Conservation (phyloP, 148 eudicot species). For the Camellia granthamiana region DNA sequence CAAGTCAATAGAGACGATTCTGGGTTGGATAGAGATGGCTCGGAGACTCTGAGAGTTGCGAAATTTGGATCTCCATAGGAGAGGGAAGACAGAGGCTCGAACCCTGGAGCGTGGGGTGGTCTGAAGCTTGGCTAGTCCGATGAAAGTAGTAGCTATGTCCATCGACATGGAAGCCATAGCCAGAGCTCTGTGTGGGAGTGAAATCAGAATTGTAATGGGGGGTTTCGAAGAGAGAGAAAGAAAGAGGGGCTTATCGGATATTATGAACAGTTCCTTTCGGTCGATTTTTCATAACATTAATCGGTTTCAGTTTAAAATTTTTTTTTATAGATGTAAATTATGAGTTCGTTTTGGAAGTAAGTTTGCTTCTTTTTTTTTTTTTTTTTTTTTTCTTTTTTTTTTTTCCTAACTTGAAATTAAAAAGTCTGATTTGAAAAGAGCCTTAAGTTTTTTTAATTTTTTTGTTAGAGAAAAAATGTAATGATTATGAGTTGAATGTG, state of each 20-base stretch:
- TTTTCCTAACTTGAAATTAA: too few species aligned
- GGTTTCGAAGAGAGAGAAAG: constrained; percentile 1
- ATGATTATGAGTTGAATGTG: too few species aligned
- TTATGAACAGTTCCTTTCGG: too few species aligned
- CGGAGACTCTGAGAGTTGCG: neutral
- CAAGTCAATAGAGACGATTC: constrained; percentile 17
- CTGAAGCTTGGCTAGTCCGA: constrained; percentile 37
- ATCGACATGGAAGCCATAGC: constrained; percentile 59
- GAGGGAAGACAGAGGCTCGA: constrained; percentile 20
- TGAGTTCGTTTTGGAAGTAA: too few species aligned
- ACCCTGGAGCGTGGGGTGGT: constrained; percentile 22
- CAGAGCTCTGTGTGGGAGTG: neutral
- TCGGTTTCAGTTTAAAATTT: too few species aligned
- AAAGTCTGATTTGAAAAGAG: too few species aligned
- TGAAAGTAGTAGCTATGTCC: constrained; percentile 46
- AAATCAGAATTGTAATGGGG: neutral
- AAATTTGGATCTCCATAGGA: constrained; percentile 14
- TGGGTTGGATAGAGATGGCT: constrained; percentile 12
- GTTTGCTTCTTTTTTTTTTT: too few species aligned
- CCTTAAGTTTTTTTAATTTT: too few species aligned
- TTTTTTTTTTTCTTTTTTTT: too few species aligned
- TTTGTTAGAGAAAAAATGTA: too few species aligned
- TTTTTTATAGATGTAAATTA: too few species aligned
- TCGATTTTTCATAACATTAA: too few species aligned
- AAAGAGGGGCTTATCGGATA: neutral